A percentile compares a stretch with the other conserved stretches of the same genome.
These are phyloP conservation scores for Aspergillus bertholletiae DNA, from an alignment of 495 filamentous ascomycete species.

Conservation along the genomic window DNA sequence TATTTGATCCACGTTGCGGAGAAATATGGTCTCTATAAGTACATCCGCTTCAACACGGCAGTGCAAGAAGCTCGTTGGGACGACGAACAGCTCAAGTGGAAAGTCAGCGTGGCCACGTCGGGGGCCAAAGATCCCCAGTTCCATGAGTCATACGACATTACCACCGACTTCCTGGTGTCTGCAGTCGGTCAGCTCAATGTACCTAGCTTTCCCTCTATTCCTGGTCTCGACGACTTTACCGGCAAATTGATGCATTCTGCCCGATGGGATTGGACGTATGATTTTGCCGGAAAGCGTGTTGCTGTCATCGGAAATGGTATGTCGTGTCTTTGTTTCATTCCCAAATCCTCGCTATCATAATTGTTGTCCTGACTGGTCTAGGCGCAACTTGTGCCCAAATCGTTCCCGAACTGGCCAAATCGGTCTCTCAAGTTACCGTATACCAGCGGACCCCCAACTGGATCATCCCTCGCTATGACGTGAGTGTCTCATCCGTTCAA, in stretches of 20 bases:
- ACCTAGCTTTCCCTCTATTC: conserved; percentile 55
- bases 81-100: conserved; percentile 53
- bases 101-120: conserved; percentile 32
- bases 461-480: conserved; percentile 50
- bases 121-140: conserved; percentile 48
- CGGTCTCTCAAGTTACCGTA: conserved; percentile 53
- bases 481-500: conserved; percentile 33
- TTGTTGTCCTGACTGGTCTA: conserved; percentile 21
- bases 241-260: conserved; percentile 56
- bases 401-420: conserved; percentile 57
- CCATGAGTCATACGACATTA: conserved; percentile 37
- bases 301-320: conserved; percentile 54
- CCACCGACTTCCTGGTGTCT: conserved; percentile 57
- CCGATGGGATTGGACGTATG: conserved; percentile 46
- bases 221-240: conserved; percentile 53
- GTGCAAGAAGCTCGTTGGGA: conserved; percentile 56
- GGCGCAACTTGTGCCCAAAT: conserved; percentile 72
- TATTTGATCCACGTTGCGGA: conserved; percentile 58
- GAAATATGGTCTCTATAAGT: conserved; percentile 54
- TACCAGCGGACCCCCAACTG: conserved; percentile 70
- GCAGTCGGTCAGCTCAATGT: conserved; percentile 64
- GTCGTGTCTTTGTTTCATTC: background rate
- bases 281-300: conserved; percentile 47
- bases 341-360: background rate
- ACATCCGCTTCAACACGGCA: conserved; percentile 53